phyloP scores from a whole-genome alignment of 352 stramenopile genomes.

The Globisporangium parvum region DNA sequence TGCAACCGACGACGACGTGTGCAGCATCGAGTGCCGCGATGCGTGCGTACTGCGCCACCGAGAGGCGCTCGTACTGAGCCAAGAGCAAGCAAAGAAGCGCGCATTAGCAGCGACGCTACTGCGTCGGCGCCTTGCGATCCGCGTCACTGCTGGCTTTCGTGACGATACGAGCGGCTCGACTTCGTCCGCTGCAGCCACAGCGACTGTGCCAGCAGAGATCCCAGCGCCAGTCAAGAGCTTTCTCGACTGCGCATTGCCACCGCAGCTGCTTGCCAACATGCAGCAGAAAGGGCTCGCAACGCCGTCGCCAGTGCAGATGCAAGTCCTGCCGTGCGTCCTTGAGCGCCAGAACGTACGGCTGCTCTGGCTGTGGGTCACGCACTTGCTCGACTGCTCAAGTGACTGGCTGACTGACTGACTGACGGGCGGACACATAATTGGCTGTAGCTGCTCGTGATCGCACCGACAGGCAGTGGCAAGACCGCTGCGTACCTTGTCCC shows the following conservation, averaged over 20 bases:
- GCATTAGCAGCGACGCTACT: constrained; percentile 11
- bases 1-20: constrained; percentile 77
- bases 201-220: not conserved
- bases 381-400: not conserved
- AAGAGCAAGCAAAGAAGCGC: constrained; percentile 4
- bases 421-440: too few species aligned
- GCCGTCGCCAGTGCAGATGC: constrained; percentile 74
- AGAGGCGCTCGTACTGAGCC: not conserved
- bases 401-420: not conserved
- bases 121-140: constrained; percentile 32
- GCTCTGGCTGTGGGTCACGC: not conserved
- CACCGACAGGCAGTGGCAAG: constrained; percentile 69
- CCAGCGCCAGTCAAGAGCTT: constrained; percentile 20
- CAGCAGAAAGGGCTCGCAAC: constrained; percentile 21
- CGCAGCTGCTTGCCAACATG: constrained; percentile 37
- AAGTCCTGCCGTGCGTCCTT: constrained; percentile 49
- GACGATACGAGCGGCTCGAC: not conserved
- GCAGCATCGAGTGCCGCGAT: constrained; percentile 71
- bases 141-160: constrained; percentile 7
- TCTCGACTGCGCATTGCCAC: constrained; percentile 16
- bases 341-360: constrained; percentile 30
- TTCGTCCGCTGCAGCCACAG: not conserved
- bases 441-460: constrained; percentile 41
- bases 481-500: constrained; percentile 63
- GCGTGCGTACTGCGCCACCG: constrained; percentile 20